These are phyloP conservation scores for Colletotrichum sp. DNA, from an alignment of 2,329 filamentous ascomycete genomes.

Conservation along the genomic window DNA sequence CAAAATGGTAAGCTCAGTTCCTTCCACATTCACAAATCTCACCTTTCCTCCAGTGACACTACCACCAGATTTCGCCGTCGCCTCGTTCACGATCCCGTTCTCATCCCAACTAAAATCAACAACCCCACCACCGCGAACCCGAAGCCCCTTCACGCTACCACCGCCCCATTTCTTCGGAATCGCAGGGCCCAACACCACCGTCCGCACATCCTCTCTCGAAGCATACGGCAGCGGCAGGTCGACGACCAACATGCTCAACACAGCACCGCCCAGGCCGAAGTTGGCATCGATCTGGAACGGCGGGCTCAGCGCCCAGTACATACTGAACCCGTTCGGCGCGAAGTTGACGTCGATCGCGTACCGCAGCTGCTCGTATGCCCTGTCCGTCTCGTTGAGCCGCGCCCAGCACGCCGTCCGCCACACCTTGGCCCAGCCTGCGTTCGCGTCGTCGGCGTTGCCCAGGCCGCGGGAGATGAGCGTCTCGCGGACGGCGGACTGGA, in stretches of 20 bases:
- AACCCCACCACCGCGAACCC: conserved; percentile 46
- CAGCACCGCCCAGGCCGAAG: conserved; percentile 55
- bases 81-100: conserved; percentile 36
- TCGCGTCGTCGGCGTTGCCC: conserved; percentile 51
- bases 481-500: conserved; percentile 48
- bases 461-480: conserved; percentile 51
- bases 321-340: conserved; percentile 53
- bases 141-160: conserved; percentile 48
- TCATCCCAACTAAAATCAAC: conserved; percentile 50
- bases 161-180: conserved; percentile 49
- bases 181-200: conserved; percentile 51
- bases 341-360: conserved; percentile 56
- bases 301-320: conserved; percentile 49
- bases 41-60: background rate
- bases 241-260: conserved; percentile 57
- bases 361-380: conserved; percentile 52
- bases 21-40: conserved; percentile 19
- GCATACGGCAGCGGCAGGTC: conserved; percentile 43
- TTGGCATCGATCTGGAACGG: conserved; percentile 68
- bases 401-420: conserved; percentile 65
- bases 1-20: background rate
- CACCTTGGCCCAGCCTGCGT: conserved; percentile 64
- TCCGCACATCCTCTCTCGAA: conserved; percentile 26
- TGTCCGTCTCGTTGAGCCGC: conserved; percentile 53
- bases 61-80: background rate